phyloP scores from a whole-genome alignment of 192 early-diverging fungal species.

The Coemansia sp. region DNA sequence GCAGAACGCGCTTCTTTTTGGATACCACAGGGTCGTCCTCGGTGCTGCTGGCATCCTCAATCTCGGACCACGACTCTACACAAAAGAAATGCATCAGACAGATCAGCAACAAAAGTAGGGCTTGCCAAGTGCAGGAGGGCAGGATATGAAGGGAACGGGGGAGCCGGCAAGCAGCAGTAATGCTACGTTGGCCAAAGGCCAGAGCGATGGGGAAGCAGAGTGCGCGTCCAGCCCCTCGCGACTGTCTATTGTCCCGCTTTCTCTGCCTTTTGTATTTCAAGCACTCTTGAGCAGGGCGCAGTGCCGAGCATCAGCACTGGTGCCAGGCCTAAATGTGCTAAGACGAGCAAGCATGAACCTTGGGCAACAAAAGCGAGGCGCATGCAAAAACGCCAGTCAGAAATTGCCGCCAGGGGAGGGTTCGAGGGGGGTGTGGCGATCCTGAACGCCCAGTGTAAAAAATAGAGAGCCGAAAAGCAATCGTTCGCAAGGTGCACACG shows the following conservation, averaged over 20 bases:
- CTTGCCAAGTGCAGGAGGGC: neutral
- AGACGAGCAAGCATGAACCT: slow-evolving; percentile 10
- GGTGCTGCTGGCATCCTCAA: slow-evolving; percentile 46
- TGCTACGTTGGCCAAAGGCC: too few relatives aligned
- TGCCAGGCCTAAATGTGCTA: slow-evolving; percentile 8
- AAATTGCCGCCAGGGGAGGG: neutral
- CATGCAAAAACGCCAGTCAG: slow-evolving; percentile 8
- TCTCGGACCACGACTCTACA: slow-evolving; percentile 53
- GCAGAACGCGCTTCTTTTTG: slow-evolving; percentile 47
- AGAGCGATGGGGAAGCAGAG: neutral
- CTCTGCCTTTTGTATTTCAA: neutral
- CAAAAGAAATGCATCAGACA: neutral
- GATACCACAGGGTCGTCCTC: slow-evolving; percentile 31
- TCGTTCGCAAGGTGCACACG: slow-evolving; percentile 13
- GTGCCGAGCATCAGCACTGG: neutral
- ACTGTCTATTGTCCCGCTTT: neutral
- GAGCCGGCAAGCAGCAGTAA: neutral
- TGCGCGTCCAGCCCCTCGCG: neutral
- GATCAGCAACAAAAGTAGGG: neutral
- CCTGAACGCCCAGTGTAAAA: neutral
- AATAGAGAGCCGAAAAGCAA: slow-evolving; percentile 11
- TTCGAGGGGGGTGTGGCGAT: neutral
- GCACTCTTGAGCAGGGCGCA: neutral
- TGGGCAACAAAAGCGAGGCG: slow-evolving; percentile 6
- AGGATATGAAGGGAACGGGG: neutral